A percentile compares a stretch with the other conserved stretches of the same genome.
These are phyloP conservation scores for Globisporangium parvum DNA, from an alignment of 352 stramenopile species.

Conservation along the genomic window DNA sequence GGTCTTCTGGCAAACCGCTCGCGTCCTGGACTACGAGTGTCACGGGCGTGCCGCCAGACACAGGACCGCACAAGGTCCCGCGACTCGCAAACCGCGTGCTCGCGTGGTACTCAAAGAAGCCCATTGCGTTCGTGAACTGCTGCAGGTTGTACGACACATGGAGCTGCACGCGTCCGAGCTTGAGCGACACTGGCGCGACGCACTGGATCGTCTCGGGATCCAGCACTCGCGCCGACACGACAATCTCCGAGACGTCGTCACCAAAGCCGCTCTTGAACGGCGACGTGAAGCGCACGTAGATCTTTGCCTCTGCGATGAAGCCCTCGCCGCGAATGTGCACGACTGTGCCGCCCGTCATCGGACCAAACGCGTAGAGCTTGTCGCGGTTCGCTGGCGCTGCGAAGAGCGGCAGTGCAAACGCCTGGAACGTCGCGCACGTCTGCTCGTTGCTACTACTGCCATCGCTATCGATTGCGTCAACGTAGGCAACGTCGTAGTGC, in stretches of 20 bases:
- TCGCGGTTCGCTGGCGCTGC: conserved; percentile 33
- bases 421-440: conserved; percentile 31
- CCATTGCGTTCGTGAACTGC: conserved; percentile 59
- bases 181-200: conserved; percentile 25
- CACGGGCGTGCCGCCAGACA: conserved; percentile 49
- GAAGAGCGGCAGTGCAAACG: conserved; percentile 54
- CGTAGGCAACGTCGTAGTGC: conserved; percentile 36
- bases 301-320: conserved; percentile 52
- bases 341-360: conserved; percentile 35
- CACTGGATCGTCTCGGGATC: conserved; percentile 50
- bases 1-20: conserved; percentile 36
- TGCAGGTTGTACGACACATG: conserved; percentile 71
- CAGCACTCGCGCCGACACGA: conserved; percentile 45
- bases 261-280: conserved; percentile 27
- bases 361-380: conserved; percentile 43
- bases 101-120: conserved; percentile 66
- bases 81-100: conserved; percentile 31
- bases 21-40: conserved; percentile 32
- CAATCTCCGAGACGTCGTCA: conserved; percentile 24
- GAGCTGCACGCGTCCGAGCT: conserved; percentile 32
- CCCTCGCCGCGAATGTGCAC: conserved; percentile 50
- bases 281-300: conserved; percentile 61
- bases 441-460: not conserved
- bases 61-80: conserved; percentile 45
- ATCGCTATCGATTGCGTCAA: not conserved